phyloP scores from a whole-genome alignment of 805 yeast genomes.

The Yamadazyma phyllophila region DNA sequence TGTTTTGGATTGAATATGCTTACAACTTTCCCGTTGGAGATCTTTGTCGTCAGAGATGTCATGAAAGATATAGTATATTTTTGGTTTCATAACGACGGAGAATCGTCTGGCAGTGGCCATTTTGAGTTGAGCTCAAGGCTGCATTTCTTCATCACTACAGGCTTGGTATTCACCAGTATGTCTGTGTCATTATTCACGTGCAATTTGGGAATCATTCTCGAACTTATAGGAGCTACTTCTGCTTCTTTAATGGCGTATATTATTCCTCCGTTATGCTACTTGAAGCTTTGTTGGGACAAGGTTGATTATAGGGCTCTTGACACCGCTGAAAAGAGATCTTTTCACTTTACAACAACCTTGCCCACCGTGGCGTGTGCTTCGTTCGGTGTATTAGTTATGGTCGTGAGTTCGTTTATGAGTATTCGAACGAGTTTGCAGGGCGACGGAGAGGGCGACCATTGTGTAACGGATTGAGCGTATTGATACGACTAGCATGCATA shows the following conservation, averaged over 20 bases:
- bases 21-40: conserved; percentile 87
- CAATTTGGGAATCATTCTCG: conserved; percentile 84
- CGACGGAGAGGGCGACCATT: conserved; percentile 45
- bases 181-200: conserved; percentile 75
- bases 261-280: conserved; percentile 80
- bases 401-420: conserved; percentile 77
- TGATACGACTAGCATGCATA: conserved; percentile 1
- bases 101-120: conserved; percentile 23
- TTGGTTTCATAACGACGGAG: conserved; percentile 9
- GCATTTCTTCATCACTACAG: conserved; percentile 65
- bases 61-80: conserved; percentile 57
- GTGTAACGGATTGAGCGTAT: conserved; percentile 34
- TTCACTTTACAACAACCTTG: conserved; percentile 41
- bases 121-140: conserved; percentile 43
- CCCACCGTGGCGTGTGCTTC: conserved; percentile 60
- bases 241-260: conserved; percentile 93
- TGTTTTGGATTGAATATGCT: conserved; percentile 92
- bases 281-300: conserved; percentile 55
- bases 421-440: conserved; percentile 42
- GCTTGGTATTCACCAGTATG: conserved; percentile 68
- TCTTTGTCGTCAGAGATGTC: conserved; percentile 88
- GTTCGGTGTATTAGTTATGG: conserved; percentile 77
- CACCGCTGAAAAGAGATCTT: conserved; percentile 25
- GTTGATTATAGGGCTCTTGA: conserved; percentile 27
- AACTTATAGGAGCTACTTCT: conserved; percentile 87